Evolutionary conservation across 2,329 filamentous ascomycete species (phyloP).

Genomic region (Apiospora rasikravindrae): DNA sequence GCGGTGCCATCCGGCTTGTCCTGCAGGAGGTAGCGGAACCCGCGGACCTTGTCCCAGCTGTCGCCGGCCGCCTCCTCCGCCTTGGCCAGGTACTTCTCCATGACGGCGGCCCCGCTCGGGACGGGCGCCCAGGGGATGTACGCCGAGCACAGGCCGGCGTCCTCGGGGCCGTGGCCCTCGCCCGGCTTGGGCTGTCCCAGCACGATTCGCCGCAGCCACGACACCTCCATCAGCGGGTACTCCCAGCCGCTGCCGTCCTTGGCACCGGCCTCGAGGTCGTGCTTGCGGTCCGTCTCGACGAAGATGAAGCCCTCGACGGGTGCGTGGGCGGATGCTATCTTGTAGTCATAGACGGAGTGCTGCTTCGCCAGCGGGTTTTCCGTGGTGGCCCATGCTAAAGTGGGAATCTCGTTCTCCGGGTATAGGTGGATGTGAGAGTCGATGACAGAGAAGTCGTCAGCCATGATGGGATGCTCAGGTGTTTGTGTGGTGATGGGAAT

Average conservation of each 20-base stretch:
- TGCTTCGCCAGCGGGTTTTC: constrained; percentile 65
- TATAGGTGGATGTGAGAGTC: constrained; percentile 94
- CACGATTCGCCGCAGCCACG: constrained; percentile 69
- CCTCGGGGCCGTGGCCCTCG: constrained; percentile 61
- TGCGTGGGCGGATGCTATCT: constrained; percentile 41
- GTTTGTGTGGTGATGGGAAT: neutral
- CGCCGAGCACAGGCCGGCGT: constrained; percentile 65
- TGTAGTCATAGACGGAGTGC: constrained; percentile 70
- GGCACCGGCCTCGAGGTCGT: constrained; percentile 56
- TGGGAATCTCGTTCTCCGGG: constrained; percentile 68
- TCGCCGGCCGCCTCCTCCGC: constrained; percentile 67
- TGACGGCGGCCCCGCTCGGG: constrained; percentile 61
- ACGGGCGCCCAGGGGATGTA: constrained; percentile 89
- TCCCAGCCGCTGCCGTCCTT: constrained; percentile 64
- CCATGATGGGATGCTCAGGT: constrained; percentile 31
- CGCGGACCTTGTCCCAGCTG: constrained; percentile 72
- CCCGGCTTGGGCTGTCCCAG: constrained; percentile 60
- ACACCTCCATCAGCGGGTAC: constrained; percentile 73
- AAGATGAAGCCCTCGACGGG: constrained; percentile 76
- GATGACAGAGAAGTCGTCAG: constrained; percentile 64
- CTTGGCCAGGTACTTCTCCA: constrained; percentile 69
- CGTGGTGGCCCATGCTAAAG: constrained; percentile 72
- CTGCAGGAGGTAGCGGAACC: constrained; percentile 84
- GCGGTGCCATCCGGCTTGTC: constrained; percentile 72
- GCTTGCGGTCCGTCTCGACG: constrained; percentile 79